These are phyloP conservation scores for Mycena capillaripes DNA, from an alignment of 768 basidiomycete species.

Conservation along the genomic window DNA sequence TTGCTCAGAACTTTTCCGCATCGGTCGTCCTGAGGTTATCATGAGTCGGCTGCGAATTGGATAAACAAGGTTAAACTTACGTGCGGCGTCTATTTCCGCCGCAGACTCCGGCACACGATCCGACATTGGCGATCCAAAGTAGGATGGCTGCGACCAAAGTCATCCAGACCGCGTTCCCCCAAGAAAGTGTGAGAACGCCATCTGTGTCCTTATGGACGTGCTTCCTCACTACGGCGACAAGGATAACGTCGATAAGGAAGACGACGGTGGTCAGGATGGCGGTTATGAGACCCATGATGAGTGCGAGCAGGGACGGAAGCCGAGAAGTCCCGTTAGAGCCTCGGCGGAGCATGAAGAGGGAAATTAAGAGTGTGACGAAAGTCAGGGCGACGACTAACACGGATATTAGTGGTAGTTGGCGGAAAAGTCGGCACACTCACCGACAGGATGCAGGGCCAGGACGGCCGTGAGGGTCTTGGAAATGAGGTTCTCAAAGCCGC, in stretches of 20 bases:
- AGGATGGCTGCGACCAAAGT: conserved; percentile 63
- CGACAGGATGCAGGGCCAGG: conserved; percentile 70
- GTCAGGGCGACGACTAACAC: conserved; percentile 61
- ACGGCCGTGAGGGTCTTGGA: conserved; percentile 60
- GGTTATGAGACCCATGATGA: conserved; percentile 54
- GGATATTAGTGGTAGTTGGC: conserved; percentile 20
- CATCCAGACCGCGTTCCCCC: conserved; percentile 72
- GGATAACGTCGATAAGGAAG: conserved; percentile 67
- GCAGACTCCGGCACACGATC: conserved; percentile 52
- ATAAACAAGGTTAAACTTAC: conserved; percentile 23
- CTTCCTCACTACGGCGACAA: conserved; percentile 60
- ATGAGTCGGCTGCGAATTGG: conserved; percentile 7
- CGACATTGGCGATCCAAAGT: conserved; percentile 61
- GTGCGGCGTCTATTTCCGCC: conserved; percentile 33
- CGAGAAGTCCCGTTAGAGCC: conserved; percentile 53
- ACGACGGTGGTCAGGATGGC: conserved; percentile 61
- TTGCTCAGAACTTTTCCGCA: conserved; percentile 27
- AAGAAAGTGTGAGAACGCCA: conserved; percentile 55
- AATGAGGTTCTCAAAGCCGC: conserved; percentile 55
- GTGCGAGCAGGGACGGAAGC: conserved; percentile 53
- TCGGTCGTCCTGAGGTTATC: conserved; percentile 1
- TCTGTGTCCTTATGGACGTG: conserved; percentile 58
- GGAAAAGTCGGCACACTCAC: conserved; percentile 44
- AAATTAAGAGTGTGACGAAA: conserved; percentile 63
- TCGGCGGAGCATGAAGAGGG: conserved; percentile 61